These are phyloP conservation scores for Aureobasidium sp. DNA, from an alignment of 2,329 filamentous ascomycete genomes.

Conservation along the genomic window DNA sequence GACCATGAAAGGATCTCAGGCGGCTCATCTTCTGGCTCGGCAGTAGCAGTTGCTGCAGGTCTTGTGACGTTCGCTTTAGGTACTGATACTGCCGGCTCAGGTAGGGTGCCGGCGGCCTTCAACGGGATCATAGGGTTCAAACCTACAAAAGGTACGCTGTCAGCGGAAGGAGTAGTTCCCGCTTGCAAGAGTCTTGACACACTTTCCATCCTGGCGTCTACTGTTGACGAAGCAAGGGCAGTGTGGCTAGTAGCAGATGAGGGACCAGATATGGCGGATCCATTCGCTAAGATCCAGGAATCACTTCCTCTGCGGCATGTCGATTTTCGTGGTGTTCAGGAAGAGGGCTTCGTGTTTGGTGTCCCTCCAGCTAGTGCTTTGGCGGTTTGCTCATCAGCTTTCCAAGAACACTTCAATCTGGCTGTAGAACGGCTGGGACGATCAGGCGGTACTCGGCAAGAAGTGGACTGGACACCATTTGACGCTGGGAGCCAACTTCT, in stretches of 20 bases:
- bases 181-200: conserved; percentile 54
- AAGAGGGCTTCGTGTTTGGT: conserved; percentile 42
- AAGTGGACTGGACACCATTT: conserved; percentile 45
- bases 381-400: conserved; percentile 35
- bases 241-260: conserved; percentile 44
- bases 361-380: conserved; percentile 42
- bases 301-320: conserved; percentile 29
- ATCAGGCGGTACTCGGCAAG: conserved; percentile 37
- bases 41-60: conserved; percentile 47
- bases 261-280: conserved; percentile 43
- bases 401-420: conserved; percentile 38
- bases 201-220: conserved; percentile 48
- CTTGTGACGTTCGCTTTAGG: conserved; percentile 51
- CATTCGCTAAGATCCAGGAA: conserved; percentile 43
- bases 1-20: conserved; percentile 46
- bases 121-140: conserved; percentile 47
- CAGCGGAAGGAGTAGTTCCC: conserved; percentile 44
- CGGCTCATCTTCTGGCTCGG: conserved; percentile 51
- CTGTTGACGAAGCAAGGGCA: conserved; percentile 42
- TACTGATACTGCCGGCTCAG: conserved; percentile 51
- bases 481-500: conserved; percentile 48
- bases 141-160: conserved; percentile 48
- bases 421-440: conserved; percentile 35
- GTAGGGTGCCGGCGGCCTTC: conserved; percentile 47
- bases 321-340: conserved; percentile 29